A percentile compares a stretch with the other conserved stretches of the same genome.
These are phyloP conservation scores for Fusarium nurragi DNA, from an alignment of 2,329 filamentous ascomycete genomes.

Conservation along the genomic window DNA sequence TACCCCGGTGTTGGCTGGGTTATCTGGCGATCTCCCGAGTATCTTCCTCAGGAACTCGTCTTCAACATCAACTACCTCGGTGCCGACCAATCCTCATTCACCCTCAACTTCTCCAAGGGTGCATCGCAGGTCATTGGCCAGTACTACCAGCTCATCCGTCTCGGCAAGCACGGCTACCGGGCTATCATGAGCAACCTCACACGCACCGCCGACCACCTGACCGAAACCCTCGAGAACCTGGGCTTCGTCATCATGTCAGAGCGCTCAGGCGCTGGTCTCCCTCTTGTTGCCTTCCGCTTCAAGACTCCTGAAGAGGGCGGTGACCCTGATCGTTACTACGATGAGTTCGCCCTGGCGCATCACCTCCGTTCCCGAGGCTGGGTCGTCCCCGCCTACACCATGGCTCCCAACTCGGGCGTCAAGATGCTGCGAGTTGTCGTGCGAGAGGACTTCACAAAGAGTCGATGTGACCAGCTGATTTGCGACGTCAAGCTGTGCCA, in stretches of 20 bases:
- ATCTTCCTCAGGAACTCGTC: slow-evolving; percentile 87
- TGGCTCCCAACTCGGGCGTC: slow-evolving; percentile 87
- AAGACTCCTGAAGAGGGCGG: slow-evolving; percentile 60
- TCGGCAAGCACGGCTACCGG: slow-evolving; percentile 91
- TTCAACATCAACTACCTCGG: slow-evolving; percentile 99
- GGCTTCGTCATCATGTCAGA: slow-evolving; percentile 92
- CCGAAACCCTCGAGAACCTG: slow-evolving; percentile 74
- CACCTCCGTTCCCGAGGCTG: slow-evolving; percentile 87
- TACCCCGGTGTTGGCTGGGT: slow-evolving; percentile 97
- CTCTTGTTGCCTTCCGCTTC: slow-evolving; percentile 89
- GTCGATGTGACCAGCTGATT: slow-evolving; percentile 81
- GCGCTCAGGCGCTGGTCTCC: slow-evolving; percentile 78
- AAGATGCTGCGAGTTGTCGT: slow-evolving; percentile 95
- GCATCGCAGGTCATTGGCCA: slow-evolving; percentile 95
- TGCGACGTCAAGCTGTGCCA: slow-evolving; percentile 81
- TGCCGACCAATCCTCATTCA: slow-evolving; percentile 94
- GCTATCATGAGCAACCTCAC: slow-evolving; percentile 96
- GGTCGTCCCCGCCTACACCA: slow-evolving; percentile 96
- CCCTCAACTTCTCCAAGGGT: slow-evolving; percentile 96
- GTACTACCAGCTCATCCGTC: slow-evolving; percentile 96
- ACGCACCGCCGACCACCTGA: slow-evolving; percentile 87
- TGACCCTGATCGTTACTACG: slow-evolving; percentile 67
- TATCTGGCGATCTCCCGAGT: slow-evolving; percentile 85
- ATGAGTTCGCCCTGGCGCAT: slow-evolving; percentile 84
- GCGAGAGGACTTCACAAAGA: slow-evolving; percentile 88